A percentile compares a stretch with the other conserved stretches of the same genome.
Conservation (phyloP, 768 basidiomycete species). For the Boletus vinaceobasis region DNA sequence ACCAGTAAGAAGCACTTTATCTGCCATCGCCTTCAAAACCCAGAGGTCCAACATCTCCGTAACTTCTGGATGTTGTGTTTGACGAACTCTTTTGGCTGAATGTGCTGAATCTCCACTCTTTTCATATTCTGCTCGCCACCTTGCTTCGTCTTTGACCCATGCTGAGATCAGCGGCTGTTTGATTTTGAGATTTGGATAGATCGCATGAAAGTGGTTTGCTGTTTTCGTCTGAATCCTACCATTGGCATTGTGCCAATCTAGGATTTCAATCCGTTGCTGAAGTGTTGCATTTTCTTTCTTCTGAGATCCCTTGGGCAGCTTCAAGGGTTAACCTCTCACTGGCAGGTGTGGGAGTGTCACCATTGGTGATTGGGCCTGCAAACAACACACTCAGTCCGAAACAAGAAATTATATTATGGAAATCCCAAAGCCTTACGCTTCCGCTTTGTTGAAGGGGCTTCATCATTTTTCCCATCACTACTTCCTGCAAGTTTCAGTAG, state of each 20-base stretch:
- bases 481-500: neutral
- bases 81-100: neutral
- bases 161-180: conserved; percentile 30
- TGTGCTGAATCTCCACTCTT: too few relatives aligned
- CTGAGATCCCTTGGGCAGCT: too few relatives aligned
- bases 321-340: too few relatives aligned
- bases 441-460: neutral
- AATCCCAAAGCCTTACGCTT: neutral
- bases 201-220: conserved; percentile 27
- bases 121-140: neutral
- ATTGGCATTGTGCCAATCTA: conserved; percentile 16
- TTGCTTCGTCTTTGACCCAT: conserved; percentile 30
- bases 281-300: neutral
- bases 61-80: conserved; percentile 34
- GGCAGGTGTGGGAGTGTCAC: too few relatives aligned
- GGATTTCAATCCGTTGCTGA: neutral
- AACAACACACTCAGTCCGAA: too few relatives aligned
- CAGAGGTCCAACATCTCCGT: conserved; percentile 36
- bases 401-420: too few relatives aligned
- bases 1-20: conserved; percentile 1
- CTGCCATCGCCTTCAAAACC: conserved; percentile 30
- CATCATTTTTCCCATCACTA: too few relatives aligned
- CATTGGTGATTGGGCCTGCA: too few relatives aligned
- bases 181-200: conserved; percentile 33
- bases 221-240: conserved; percentile 29